phyloP scores from a whole-genome alignment of 306 rosid genomes.

The Quercus gilva region DNA sequence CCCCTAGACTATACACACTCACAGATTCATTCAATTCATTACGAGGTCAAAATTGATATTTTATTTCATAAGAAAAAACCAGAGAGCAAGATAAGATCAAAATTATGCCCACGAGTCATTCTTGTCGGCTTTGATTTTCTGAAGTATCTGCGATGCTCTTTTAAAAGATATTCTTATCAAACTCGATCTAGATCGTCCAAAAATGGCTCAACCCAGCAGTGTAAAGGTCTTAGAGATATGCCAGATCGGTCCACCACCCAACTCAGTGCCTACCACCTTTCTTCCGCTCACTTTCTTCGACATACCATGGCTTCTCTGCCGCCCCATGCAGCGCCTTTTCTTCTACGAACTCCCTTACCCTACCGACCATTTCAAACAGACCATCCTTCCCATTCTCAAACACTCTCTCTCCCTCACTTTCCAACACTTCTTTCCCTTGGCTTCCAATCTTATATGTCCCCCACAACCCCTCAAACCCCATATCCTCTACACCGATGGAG shows the following conservation, averaged over 20 bases:
- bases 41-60: no score
- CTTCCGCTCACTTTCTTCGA: conserved; percentile 44
- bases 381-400: conserved; percentile 34
- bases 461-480: conserved; percentile 10
- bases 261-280: conserved; percentile 17
- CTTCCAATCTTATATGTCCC: conserved; percentile 23
- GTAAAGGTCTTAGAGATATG: conserved; percentile 4
- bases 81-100: neutral
- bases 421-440: conserved; percentile 39
- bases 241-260: conserved; percentile 30
- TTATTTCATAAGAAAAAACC: no score
- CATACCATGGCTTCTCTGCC: conserved; percentile 25
- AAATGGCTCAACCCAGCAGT: neutral
- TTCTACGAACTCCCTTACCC: conserved; percentile 29
- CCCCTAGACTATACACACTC: no score
- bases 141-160: no score
- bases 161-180: no score
- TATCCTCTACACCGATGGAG: conserved; percentile 4
- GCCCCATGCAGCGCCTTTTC: conserved; percentile 29
- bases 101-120: no score
- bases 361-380: conserved; percentile 18
- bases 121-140: no score
- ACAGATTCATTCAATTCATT: no score
- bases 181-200: neutral
- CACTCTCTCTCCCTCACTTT: conserved; percentile 41